Evolutionary conservation across 2,329 filamentous ascomycete species (phyloP), one percentile per base, ranked within the genome.

Genomic region (Ophiostoma triangulosporum): DNA sequence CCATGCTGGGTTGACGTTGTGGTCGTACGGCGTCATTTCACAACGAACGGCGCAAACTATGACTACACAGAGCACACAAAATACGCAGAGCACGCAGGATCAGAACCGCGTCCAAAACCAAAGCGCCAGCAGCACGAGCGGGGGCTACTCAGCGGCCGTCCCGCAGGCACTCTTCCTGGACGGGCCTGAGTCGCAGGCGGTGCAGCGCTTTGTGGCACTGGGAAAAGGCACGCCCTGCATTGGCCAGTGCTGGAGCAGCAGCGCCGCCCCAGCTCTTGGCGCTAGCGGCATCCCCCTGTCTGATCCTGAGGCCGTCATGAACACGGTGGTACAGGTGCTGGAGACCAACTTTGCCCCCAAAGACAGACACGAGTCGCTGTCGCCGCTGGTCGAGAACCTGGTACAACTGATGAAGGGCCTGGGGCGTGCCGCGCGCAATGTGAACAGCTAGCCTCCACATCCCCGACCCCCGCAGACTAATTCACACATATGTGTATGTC

Each of bases 321-420:
- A 75, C 15, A 66, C 78, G 20, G 71, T 77, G 3, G 73, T 81
- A 52, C 72, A 76, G 35, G 68, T 83, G 9, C 69, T 87, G 57
- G 67, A 70, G 31, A 64, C 68, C 36, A 81, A 82, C 63, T 80
- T 73, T 55, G 14, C 32, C 14, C n/a, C 12, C 12, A 17, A 50
- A 12, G 22, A 24, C 14, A 45, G 26, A 22, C 12, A 45, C 15
- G 64, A 63, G 14, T 71, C 73, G 29, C 63, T 65, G 7, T 78
- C 83, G 12, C 76, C 81, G 0, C 71, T 88, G 45, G 81, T 86
- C 1, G 81, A 84, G 59, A 86, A 86, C 57, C 63, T 87, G 48
- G 75, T 80, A 46, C 73, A 79, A 46, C 65, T 87, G 59, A 75
- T 87, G 60, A 74, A 74, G 57, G 79, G 81, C 57, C 64, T 86